Conservation (phyloP, 192 early-diverging fungal genomes). For the Bifiguratus adelaidae region DNA sequence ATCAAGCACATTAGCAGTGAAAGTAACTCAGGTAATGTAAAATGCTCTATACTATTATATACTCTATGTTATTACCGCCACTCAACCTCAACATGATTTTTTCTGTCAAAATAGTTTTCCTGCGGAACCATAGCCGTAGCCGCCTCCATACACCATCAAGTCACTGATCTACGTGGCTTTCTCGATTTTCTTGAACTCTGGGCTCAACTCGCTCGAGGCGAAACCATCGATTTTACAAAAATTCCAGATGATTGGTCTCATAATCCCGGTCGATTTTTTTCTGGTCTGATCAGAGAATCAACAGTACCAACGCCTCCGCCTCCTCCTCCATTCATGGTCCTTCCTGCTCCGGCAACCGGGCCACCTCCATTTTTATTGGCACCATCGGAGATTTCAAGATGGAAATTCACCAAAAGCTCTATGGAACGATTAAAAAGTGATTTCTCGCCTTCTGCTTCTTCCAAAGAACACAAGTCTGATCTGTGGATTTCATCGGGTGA, state of each 20-base stretch:
- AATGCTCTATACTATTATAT: neutral
- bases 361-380: conserved; percentile 9
- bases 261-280: conserved; percentile 17
- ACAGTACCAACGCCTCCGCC: conserved; percentile 1
- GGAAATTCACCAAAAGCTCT: conserved; percentile 13
- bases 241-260: conserved; percentile 24
- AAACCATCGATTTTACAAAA: conserved; percentile 16
- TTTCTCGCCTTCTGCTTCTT: conserved; percentile 8
- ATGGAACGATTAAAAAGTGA: conserved; percentile 16
- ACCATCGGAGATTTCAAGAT: conserved; percentile 10
- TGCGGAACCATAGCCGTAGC: conserved; percentile 18
- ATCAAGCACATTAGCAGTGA: conserved; percentile 10
- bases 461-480: conserved; percentile 4
- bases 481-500: conserved; percentile 26
- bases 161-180: conserved; percentile 14
- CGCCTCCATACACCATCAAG: conserved; percentile 19
- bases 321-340: conserved; percentile 11
- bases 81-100: neutral
- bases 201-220: conserved; percentile 16
- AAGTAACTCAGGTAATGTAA: conserved; percentile 16
- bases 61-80: neutral
- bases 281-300: conserved; percentile 6
- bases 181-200: conserved; percentile 25
- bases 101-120: conserved; percentile 10
- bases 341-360: conserved; percentile 1